A percentile compares a stretch with the other conserved stretches of the same genome.
Conservation (phyloP, 2,329 filamentous ascomycete species). For the Cladosporium sp. region DNA sequence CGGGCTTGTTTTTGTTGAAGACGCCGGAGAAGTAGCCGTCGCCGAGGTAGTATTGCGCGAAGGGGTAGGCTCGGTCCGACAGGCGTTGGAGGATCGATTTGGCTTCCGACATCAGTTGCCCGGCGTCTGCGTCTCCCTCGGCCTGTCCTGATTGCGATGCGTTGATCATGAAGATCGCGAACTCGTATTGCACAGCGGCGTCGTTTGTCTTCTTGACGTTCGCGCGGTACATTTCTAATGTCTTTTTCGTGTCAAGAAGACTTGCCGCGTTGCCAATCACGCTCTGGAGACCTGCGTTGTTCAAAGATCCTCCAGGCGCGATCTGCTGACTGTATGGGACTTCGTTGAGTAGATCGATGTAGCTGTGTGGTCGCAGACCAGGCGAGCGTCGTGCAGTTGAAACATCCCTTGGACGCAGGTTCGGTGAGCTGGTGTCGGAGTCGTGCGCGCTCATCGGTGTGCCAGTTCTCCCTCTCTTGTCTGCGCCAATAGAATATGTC, state of each 20-base stretch:
- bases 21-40: conserved; percentile 91
- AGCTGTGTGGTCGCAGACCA: conserved; percentile 52
- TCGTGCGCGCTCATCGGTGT: conserved; percentile 41
- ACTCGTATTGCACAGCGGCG: conserved; percentile 85
- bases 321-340: conserved; percentile 74
- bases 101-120: conserved; percentile 74
- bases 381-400: conserved; percentile 51
- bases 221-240: conserved; percentile 91
- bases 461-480: conserved; percentile 58
- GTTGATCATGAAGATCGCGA: conserved; percentile 89
- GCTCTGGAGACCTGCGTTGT: conserved; percentile 73
- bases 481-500: conserved; percentile 67
- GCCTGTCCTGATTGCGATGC: conserved; percentile 68
- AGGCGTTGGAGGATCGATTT: conserved; percentile 82
- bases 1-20: conserved; percentile 90
- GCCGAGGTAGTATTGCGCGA: conserved; percentile 94
- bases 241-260: conserved; percentile 83
- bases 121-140: conserved; percentile 37
- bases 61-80: conserved; percentile 83
- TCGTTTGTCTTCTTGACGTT: conserved; percentile 98
- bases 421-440: conserved; percentile 33
- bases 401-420: conserved; percentile 40
- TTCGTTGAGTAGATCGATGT: conserved; percentile 55
- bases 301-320: conserved; percentile 58
- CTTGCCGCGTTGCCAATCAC: conserved; percentile 86